Evolutionary conservation across 257 asterid genomes (phyloP).

Genomic region (Petunia secreta): DNA sequence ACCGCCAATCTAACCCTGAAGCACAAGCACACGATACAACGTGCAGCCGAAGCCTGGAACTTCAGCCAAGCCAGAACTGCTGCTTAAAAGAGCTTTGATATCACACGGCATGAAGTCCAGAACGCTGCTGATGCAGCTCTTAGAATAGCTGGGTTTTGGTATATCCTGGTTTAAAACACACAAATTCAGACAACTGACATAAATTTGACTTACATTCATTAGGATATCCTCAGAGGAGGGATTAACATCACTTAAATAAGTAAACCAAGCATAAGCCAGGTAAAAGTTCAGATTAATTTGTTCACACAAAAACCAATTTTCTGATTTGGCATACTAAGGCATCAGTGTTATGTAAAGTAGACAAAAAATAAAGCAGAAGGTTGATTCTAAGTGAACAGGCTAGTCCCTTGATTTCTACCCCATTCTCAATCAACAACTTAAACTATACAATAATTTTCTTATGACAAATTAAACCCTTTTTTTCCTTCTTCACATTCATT

Average conservation of each 20-base stretch:
- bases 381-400: slow-evolving; percentile 5
- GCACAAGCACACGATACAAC: background rate
- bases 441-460: background rate
- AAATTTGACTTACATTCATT: background rate
- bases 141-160: slow-evolving; percentile 89
- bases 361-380: background rate
- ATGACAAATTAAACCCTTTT: background rate
- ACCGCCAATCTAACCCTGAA: slow-evolving; percentile 18
- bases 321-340: background rate
- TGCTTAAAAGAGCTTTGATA: slow-evolving; percentile 86
- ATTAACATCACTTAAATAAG: slow-evolving; percentile 5
- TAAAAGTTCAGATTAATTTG: background rate
- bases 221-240: background rate
- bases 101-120: slow-evolving; percentile 87
- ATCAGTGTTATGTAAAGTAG: background rate
- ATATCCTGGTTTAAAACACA: slow-evolving; percentile 54
- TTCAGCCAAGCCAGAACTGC: slow-evolving; percentile 17
- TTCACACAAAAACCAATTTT: background rate
- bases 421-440: background rate
- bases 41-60: background rate
- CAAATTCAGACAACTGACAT: slow-evolving; percentile 16
- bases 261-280: background rate
- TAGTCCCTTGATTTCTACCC: background rate
- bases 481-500: background rate
- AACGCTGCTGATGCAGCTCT: slow-evolving; percentile 87